Conservation (phyloP, 768 basidiomycete species). For the Trametes villosa region DNA sequence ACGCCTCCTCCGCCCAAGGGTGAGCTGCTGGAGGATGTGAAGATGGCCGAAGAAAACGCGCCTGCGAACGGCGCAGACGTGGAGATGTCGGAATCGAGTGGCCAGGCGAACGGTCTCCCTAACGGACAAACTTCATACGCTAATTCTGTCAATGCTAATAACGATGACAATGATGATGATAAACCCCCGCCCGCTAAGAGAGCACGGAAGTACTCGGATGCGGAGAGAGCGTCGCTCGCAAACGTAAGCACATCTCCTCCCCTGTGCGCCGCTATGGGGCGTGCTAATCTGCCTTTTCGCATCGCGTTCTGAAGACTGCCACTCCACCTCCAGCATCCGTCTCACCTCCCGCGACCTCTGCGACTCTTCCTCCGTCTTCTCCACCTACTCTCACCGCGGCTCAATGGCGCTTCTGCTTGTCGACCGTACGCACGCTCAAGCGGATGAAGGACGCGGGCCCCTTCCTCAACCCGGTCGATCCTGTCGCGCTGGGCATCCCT, state of each 20-base stretch:
- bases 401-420: conserved; percentile 82
- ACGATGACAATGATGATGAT: conserved; percentile 55
- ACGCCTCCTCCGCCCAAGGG: conserved; percentile 51
- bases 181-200: conserved; percentile 84
- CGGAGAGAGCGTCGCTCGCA: conserved; percentile 71
- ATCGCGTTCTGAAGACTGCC: conserved; percentile 58
- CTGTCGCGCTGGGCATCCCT: conserved; percentile 79
- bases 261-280: conserved; percentile 53
- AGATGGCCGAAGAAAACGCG: conserved; percentile 52
- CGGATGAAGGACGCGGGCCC: conserved; percentile 82
- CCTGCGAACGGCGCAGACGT: conserved; percentile 21
- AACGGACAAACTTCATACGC: conserved; percentile 36
- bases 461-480: conserved; percentile 89
- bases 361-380: conserved; percentile 22
- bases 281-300: conserved; percentile 50
- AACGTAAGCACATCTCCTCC: conserved; percentile 63
- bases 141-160: conserved; percentile 36
- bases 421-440: conserved; percentile 80
- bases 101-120: conserved; percentile 30
- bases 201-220: conserved; percentile 74
- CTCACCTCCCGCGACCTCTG: conserved; percentile 27
- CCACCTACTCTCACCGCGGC: conserved; percentile 57
- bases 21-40: conserved; percentile 55
- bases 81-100: conserved; percentile 33
- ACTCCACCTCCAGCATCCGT: conserved; percentile 72